Evolutionary conservation across 768 basidiomycete species (phyloP).

Genomic region (Pulveroboletus sp.): DNA sequence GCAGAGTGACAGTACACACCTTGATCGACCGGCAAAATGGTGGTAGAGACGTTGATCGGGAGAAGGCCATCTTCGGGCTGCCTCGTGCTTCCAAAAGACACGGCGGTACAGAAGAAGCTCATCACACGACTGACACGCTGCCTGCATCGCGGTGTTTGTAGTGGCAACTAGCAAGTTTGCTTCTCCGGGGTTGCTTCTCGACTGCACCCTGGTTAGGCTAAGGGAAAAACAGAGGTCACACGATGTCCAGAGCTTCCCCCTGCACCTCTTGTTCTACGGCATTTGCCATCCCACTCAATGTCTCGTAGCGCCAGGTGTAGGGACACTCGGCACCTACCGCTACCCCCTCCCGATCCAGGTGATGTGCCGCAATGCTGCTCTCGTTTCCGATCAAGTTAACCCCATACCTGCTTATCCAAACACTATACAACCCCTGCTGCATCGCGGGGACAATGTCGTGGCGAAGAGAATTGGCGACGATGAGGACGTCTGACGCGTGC

Average conservation of each 20-base stretch:
- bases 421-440: conserved; percentile 49
- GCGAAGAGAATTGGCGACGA: conserved; percentile 61
- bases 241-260: neutral
- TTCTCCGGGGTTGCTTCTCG: conserved; percentile 3
- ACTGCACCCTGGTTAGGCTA: neutral
- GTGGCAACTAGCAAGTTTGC: neutral
- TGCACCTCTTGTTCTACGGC: conserved; percentile 45
- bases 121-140: neutral
- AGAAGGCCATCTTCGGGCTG: neutral
- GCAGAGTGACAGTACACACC: neutral
- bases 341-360: conserved; percentile 13
- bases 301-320: conserved; percentile 54
- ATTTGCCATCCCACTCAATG: conserved; percentile 55
- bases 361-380: conserved; percentile 34
- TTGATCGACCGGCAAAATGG: neutral
- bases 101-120: neutral
- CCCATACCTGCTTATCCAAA: conserved; percentile 57
- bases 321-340: conserved; percentile 20
- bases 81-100: neutral
- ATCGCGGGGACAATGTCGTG: conserved; percentile 67
- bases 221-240: neutral
- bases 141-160: neutral
- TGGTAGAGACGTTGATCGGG: neutral
- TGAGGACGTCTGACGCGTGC: conserved; percentile 46
- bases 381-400: conserved; percentile 28